A percentile compares a stretch with the other conserved stretches of the same genome.
These are phyloP conservation scores for Vitis hybrid DNA, from an alignment of 177 flowering plant species.

Conservation along the genomic window DNA sequence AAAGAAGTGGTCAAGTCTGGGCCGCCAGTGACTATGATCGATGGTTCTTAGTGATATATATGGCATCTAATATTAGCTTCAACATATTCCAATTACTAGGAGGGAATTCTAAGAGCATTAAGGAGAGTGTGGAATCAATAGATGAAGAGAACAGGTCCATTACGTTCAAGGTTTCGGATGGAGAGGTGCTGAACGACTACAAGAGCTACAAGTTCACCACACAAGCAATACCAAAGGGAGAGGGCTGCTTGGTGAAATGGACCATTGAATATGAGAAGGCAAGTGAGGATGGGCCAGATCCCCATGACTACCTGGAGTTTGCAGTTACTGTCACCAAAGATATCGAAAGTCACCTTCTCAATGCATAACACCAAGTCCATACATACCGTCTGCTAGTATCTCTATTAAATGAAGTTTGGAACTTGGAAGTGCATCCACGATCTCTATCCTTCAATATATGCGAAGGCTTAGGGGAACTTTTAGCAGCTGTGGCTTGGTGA, in stretches of 20 bases:
- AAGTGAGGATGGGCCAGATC: not conserved
- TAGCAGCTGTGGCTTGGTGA: no score
- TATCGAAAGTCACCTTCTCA: not conserved
- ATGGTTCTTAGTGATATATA: no score
- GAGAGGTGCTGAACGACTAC: not conserved
- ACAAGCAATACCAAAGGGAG: not conserved
- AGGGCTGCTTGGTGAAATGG: constrained; percentile 1
- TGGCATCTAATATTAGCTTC: no score
- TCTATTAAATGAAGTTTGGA: no score
- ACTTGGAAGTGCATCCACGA: no score
- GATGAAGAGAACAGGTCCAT: not conserved
- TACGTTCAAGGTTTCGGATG: not conserved
- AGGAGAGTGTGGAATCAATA: not conserved
- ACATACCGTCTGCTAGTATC: no score
- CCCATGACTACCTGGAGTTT: not conserved
- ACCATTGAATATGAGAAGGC: constrained; percentile 4
- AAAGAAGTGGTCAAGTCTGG: no score
- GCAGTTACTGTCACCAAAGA: not conserved
- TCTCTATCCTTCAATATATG: no score
- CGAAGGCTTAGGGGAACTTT: no score
- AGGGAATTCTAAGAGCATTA: not conserved
- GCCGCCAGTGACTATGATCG: no score
- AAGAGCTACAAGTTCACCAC: not conserved
- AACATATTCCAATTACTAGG: not conserved
- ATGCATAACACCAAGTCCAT: no score